Conservation (phyloP, 805 yeast genomes). For the Torulaspora quercuum region DNA sequence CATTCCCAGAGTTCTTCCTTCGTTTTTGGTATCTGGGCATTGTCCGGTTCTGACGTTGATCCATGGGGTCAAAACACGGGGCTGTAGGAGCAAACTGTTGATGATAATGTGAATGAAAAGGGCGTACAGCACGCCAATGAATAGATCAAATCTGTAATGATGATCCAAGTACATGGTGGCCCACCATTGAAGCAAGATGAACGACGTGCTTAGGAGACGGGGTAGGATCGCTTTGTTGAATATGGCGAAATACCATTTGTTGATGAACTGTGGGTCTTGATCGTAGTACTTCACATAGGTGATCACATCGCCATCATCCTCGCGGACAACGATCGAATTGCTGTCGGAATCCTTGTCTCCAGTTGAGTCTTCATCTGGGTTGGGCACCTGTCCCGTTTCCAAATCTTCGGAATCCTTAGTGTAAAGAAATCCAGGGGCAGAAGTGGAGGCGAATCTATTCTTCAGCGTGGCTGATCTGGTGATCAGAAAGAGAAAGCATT, state of each 20-base stretch:
- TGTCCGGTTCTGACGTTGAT: conserved; percentile 37
- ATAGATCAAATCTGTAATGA: conserved; percentile 63
- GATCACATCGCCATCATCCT: conserved; percentile 1
- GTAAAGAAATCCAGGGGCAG: background rate
- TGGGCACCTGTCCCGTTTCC: conserved; percentile 4
- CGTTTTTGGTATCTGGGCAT: conserved; percentile 38
- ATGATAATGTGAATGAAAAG: conserved; percentile 42
- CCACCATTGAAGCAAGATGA: conserved; percentile 66
- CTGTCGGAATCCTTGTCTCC: background rate
- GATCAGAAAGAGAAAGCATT: conserved; percentile 43
- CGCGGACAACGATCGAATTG: background rate
- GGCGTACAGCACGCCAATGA: conserved; percentile 55
- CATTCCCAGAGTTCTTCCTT: conserved; percentile 60
- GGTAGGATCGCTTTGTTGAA: conserved; percentile 31
- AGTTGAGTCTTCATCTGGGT: background rate
- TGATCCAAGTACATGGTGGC: conserved; percentile 70
- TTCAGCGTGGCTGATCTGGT: conserved; percentile 33
- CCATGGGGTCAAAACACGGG: conserved; percentile 34
- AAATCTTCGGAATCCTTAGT: conserved; percentile 4
- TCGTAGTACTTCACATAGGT: conserved; percentile 15
- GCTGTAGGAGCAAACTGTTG: conserved; percentile 39
- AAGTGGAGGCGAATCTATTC: conserved; percentile 19
- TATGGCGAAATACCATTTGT: conserved; percentile 25
- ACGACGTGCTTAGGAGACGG: conserved; percentile 39
- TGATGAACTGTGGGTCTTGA: conserved; percentile 15